Base-by-base conservation (phyloP, 164 flowering plant species). In the Akebia trifoliata region DNA sequence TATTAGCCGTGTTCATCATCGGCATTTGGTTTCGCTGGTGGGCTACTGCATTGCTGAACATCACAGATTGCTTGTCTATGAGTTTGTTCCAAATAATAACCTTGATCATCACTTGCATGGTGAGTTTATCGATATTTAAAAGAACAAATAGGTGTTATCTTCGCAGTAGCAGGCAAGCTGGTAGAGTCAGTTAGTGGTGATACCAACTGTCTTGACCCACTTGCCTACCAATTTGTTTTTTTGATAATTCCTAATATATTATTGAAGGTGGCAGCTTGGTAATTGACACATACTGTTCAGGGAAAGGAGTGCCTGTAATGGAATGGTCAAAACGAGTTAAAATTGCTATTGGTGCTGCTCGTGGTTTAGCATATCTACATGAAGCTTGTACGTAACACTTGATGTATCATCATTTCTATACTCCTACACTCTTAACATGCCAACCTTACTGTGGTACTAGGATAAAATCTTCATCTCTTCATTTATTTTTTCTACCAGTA, bases 341-440 rank as follows among this genome's bases (percentile, higher is more conserved):
- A 61, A 81, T 87, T 59, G 85, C 90, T 24, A 8, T 81, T 36
- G 88, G 90, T 29, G 60, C 90, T 57, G 90, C 95, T 28, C 77
- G 76, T 66, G 95, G 95, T 10, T 69, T 87, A 67, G 83, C 86
- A 25, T 87, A 87, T 67, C 71, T 87, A 39, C 95, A 84, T 59
- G 88, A 87, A 59, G 90, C 82, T 54, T 87, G 95, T 86, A 66
- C 10, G 90, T 75, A 48, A 43, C 35, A n/a, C 28, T 55, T 6
- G 20, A 4, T 31, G 7, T 25, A 45, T n/a, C n/a, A n/a, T n/a
- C n/a, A n/a, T n/a, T n/a, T n/a, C n/a, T n/a, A n/a, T n/a, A n/a
- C n/a, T n/a, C n/a, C n/a, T n/a, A n/a, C n/a, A n/a, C n/a, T n/a
- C n/a, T n/a, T n/a, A n/a, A n/a, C n/a, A n/a, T n/a, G n/a, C n/a